These are phyloP conservation scores for Ganoderma boninense DNA, from an alignment of 1,284 basidiomycete genomes.

Conservation along the genomic window DNA sequence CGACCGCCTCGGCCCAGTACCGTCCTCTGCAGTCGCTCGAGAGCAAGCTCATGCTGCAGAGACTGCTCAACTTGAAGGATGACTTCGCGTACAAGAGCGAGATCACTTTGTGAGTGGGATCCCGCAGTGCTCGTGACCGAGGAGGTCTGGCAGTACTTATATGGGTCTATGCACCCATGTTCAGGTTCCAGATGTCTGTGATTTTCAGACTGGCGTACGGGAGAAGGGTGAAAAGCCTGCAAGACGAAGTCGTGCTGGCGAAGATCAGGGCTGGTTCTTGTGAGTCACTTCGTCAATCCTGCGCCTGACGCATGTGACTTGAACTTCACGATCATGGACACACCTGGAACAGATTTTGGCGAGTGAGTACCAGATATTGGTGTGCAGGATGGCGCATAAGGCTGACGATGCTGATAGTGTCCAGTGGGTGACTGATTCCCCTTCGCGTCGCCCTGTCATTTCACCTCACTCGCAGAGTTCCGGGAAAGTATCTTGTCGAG, in stretches of 20 bases:
- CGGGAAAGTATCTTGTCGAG: background rate
- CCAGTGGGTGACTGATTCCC: background rate
- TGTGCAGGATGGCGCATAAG: too few relatives aligned
- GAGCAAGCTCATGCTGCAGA: conserved; percentile 13
- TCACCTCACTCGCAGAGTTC: background rate
- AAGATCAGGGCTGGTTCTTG: background rate
- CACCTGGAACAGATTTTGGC: background rate
- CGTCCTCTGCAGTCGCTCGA: conserved; percentile 19
- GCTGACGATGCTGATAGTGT: background rate
- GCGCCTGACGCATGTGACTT: too few relatives aligned
- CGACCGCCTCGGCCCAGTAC: conserved; percentile 15
- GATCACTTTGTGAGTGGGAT: background rate
- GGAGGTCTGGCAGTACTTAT: background rate
- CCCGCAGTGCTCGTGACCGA: too few relatives aligned
- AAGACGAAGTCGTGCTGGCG: background rate
- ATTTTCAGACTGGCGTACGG: background rate
- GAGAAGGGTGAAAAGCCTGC: background rate
- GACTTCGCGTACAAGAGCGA: background rate
- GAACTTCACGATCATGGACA: background rate
- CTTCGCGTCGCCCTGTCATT: background rate
- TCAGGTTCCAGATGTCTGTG: background rate
- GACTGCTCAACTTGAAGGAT: background rate
- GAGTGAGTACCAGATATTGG: background rate
- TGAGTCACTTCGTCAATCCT: background rate
- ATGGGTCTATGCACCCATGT: background rate